phyloP scores from a whole-genome alignment of 2,329 filamentous ascomycete genomes.

The Sphaerulina vaccinii region DNA sequence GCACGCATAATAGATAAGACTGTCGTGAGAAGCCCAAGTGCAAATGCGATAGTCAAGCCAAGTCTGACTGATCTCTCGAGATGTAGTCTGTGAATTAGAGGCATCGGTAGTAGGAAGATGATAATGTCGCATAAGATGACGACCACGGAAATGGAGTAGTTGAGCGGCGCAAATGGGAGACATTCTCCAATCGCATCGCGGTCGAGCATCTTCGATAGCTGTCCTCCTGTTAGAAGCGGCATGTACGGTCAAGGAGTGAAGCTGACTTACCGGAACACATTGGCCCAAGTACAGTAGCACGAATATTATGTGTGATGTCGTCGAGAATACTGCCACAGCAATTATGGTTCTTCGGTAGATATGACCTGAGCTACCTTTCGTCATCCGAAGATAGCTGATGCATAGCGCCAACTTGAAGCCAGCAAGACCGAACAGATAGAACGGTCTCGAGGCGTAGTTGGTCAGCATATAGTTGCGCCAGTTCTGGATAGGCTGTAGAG shows the following conservation, averaged over 20 bases:
- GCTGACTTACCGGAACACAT: constrained; percentile 15
- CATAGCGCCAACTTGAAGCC: constrained; percentile 24
- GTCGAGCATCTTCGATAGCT: constrained; percentile 22
- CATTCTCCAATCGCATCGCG: constrained; percentile 72
- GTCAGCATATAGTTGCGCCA: constrained; percentile 13
- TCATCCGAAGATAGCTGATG: constrained; percentile 23
- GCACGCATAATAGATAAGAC: constrained; percentile 20
- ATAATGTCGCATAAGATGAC: constrained; percentile 20
- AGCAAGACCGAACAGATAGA: constrained; percentile 22
- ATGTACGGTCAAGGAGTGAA: neutral
- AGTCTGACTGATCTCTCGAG: constrained; percentile 21
- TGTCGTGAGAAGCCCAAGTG: constrained; percentile 21
- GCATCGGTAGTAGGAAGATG: constrained; percentile 22
- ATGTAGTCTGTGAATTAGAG: constrained; percentile 19
- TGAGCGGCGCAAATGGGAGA: constrained; percentile 91
- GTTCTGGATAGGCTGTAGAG: constrained; percentile 12
- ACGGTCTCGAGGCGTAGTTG: constrained; percentile 21
- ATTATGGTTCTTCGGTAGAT: constrained; percentile 18
- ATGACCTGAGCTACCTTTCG: constrained; percentile 15
- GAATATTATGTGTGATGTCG: constrained; percentile 15
- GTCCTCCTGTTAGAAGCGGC: constrained; percentile 2
- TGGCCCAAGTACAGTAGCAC: constrained; percentile 18
- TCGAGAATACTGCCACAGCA: constrained; percentile 19
- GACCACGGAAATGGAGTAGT: constrained; percentile 64
- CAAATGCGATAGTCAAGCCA: constrained; percentile 21